A percentile compares a stretch with the other conserved stretches of the same genome.
Conservation (phyloP, 108 stramenopile genomes). For the Cylindrotheca closterium region DNA sequence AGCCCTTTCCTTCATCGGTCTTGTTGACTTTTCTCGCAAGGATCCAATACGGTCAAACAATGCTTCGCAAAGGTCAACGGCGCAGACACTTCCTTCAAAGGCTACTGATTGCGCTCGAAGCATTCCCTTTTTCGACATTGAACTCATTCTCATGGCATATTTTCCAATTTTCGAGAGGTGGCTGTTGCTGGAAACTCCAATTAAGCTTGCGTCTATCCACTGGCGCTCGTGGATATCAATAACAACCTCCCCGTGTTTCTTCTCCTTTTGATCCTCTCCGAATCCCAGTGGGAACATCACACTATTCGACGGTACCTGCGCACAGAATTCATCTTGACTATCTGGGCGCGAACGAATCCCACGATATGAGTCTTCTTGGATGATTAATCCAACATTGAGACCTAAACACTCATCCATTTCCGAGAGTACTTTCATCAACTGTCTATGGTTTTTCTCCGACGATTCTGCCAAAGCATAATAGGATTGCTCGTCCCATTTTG, state of each 20-base stretch:
- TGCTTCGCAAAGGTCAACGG: slow-evolving; percentile 56
- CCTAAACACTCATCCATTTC: slow-evolving; percentile 82
- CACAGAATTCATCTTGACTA: slow-evolving; percentile 21
- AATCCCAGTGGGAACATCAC: slow-evolving; percentile 29
- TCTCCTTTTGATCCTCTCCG: slow-evolving; percentile 7
- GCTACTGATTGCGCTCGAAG: slow-evolving; percentile 29
- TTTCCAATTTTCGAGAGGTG: slow-evolving; percentile 18
- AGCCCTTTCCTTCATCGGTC: slow-evolving; percentile 91
- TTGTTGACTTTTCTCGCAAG: slow-evolving; percentile 74
- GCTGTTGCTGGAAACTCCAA: background rate
- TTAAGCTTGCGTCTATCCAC: slow-evolving; percentile 11
- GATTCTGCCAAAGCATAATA: slow-evolving; percentile 95
- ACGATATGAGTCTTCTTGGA: slow-evolving; percentile 62
- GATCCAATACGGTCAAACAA: slow-evolving; percentile 85
- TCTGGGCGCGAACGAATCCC: slow-evolving; percentile 44
- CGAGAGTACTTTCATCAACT: slow-evolving; percentile 77
- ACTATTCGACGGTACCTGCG: slow-evolving; percentile 25
- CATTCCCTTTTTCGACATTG: slow-evolving; percentile 12
- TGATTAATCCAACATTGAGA: slow-evolving; percentile 52
- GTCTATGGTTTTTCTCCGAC: slow-evolving; percentile 88
- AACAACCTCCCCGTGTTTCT: background rate
- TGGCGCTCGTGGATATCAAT: background rate
- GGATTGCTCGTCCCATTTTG: slow-evolving; percentile 98
- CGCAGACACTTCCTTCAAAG: slow-evolving; percentile 38
- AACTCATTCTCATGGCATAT: slow-evolving; percentile 60